Evolutionary conservation across 305 asterid genomes (phyloP), one percentile per base, ranked within the genome.

Genomic region (Caryopteris hybrid): DNA sequence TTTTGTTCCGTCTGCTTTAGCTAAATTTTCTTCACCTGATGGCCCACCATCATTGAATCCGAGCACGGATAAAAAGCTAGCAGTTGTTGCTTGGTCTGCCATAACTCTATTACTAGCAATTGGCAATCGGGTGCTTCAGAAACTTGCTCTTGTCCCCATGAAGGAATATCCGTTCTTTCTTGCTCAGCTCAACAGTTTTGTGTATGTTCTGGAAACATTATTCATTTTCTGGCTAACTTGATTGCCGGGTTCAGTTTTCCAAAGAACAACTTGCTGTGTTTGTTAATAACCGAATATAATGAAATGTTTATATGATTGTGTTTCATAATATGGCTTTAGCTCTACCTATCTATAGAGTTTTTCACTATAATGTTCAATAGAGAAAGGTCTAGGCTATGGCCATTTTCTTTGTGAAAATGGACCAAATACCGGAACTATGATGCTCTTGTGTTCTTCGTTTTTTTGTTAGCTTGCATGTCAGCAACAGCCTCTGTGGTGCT

Each of bases 71-170:
- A 71, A 64, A 33, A 79, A 63, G 74, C 42, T 68, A 0, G 75
- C 78, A 0, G 76, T 89, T 21, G 17, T 77, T 12, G 78, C 25
- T 51, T 81, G 87, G 76, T 83, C 87, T 4, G 82, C 75, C 25
- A 43, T 71, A 14, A 82, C 90, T 20, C 52, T 89, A 38, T 62
- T 67, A 3, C 53, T 89, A 12, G 90, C 87, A 1, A 76, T 83
- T 17, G 82, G 76, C 12, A 89, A 80, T 65, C 86, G 95, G 1
- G 96, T 89, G 57, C 85, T 89, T 73, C 84, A 83, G 76, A 89
- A 86, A 65, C 90, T 89, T 54, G 92, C 96, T n/a, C 95, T 89
- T 53, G 92, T 86, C 63, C 96, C 96, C 48, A 75, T 89, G 96
- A 85, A 85, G 78, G 81, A 87, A 29, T 76, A 81, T 71, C 96